phyloP scores from a whole-genome alignment of 2,329 filamentous ascomycete genomes.

The Fusarium sp. region DNA sequence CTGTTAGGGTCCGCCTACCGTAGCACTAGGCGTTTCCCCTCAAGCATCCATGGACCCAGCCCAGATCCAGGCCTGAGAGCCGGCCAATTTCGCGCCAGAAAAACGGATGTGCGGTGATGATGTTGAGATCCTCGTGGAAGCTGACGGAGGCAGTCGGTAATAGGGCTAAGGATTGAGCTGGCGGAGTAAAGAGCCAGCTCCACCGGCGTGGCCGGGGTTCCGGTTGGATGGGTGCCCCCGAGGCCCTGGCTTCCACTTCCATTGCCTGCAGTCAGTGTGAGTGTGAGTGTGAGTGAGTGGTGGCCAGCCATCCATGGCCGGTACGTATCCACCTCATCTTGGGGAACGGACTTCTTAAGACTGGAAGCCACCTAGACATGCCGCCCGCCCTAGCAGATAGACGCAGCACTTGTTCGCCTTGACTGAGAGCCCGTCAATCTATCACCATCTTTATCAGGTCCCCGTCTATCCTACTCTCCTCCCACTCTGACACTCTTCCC shows the following conservation, averaged over 20 bases:
- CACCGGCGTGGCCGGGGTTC: slow-evolving; percentile 40
- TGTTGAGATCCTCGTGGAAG: slow-evolving; percentile 39
- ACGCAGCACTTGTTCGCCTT: not conserved
- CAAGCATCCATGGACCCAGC: slow-evolving; percentile 12
- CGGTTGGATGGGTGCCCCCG: slow-evolving; percentile 38
- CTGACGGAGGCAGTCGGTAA: slow-evolving; percentile 41
- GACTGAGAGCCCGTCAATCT: not conserved
- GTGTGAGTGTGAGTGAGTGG: not conserved
- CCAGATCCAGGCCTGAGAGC: slow-evolving; percentile 13
- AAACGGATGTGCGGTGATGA: slow-evolving; percentile 38
- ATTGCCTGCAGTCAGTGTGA: not conserved
- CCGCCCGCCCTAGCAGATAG: not conserved
- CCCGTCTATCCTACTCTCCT: not conserved
- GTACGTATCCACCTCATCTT: slow-evolving; percentile 6
- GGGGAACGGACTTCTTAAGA: not conserved
- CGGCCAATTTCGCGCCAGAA: slow-evolving; percentile 34
- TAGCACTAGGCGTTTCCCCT: slow-evolving; percentile 16
- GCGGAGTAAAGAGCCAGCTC: slow-evolving; percentile 36
- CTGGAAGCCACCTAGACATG: not conserved
- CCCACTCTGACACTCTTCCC: slow-evolving; percentile 4
- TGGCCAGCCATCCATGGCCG: not conserved
- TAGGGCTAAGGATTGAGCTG: slow-evolving; percentile 45
- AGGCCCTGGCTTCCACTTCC: slow-evolving; percentile 22
- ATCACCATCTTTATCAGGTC: slow-evolving; percentile 8
- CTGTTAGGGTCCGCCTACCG: slow-evolving; percentile 13